A percentile compares a stretch with the other conserved stretches of the same genome.
These are phyloP conservation scores for Megacollybia platyphylla DNA, from an alignment of 1,284 basidiomycete genomes.

Conservation along the genomic window DNA sequence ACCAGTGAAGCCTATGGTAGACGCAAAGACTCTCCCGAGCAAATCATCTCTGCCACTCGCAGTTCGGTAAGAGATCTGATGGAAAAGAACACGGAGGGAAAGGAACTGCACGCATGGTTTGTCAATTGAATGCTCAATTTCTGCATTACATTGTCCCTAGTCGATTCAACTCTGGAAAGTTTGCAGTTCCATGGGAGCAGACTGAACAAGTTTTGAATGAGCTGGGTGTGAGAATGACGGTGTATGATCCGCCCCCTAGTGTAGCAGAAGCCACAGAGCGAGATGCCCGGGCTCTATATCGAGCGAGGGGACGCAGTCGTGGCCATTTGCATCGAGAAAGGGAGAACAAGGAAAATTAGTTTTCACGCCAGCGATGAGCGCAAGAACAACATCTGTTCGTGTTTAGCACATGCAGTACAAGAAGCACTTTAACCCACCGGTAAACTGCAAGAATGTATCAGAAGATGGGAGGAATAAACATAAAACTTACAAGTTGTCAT, in stretches of 20 bases:
- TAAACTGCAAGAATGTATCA: slow-evolving; percentile 4
- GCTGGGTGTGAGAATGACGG: not conserved
- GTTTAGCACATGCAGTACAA: slow-evolving; percentile 19
- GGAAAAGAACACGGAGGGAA: not conserved
- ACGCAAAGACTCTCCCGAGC: not conserved
- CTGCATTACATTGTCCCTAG: not conserved
- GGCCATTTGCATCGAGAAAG: not conserved
- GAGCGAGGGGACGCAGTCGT: not conserved
- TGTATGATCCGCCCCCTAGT: not conserved
- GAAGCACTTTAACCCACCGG: not conserved
- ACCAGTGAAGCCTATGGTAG: not conserved
- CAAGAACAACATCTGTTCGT: not conserved
- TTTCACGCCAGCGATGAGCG: slow-evolving; percentile 2
- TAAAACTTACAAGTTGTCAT: slow-evolving; percentile 84
- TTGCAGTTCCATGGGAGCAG: not conserved
- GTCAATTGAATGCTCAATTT: not conserved
- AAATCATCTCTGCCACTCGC: not conserved
- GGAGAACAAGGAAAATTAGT: not conserved
- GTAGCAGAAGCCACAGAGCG: not conserved
- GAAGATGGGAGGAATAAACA: slow-evolving; percentile 4
- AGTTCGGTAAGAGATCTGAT: not conserved
- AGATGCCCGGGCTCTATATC: not conserved
- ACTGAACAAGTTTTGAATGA: not conserved
- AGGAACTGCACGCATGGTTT: not conserved
- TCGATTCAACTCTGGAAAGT: not conserved